Evolutionary conservation across 768 basidiomycete species (phyloP), one percentile per base, ranked within the genome.

Genomic region (Hericium erinaceus): DNA sequence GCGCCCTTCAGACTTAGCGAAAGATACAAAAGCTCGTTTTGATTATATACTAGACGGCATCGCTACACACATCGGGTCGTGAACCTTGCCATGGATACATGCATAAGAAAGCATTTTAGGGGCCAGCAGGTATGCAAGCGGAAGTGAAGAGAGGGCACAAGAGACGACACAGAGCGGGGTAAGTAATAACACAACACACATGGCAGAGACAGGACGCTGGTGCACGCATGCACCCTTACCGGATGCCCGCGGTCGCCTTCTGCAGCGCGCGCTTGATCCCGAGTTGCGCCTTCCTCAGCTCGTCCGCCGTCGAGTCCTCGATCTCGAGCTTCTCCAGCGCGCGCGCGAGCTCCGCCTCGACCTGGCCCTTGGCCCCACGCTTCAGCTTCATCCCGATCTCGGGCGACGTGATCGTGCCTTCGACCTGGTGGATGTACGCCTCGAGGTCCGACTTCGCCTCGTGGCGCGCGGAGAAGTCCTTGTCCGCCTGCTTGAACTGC

Each of bases 311-410:
- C 60, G 92, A 90, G 58, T 95, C 92, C 77, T 97, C 95, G 61
- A 97, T 90, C 81, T 98, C 97, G 70, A 99, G 80, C 78, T 93
- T 94, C 85, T 98, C 97, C 52, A 98, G 83, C 33, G 97, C 95
- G 69, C 94, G 91, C 54, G 97, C 95, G 61, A 99, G 92, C 79
- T 98, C 97, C 62, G 89, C 81, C 80, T 99, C 97, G 64, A 99
- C 92, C 72, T 95, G 91, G 38, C 79, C 72, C 78, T 94, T 94
- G 55, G 94, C 91, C 68, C 94, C 94, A 60, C 95, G 89, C 84
- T 98, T 98, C 75, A 98, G 88, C 79, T 98, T 98, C 87, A 95
- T 90, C 68, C 92, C 90, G 65, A 97, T 91, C 74, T 97, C 95
- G 53, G 94, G 94, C 24, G 89, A 91, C 55, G 93, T 92, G 76